Percentiles rank a stretch among this genome's conserved stretches.
phyloP scores from a whole-genome alignment of 2,329 filamentous ascomycete genomes.

The Botryotinia narcissicola region DNA sequence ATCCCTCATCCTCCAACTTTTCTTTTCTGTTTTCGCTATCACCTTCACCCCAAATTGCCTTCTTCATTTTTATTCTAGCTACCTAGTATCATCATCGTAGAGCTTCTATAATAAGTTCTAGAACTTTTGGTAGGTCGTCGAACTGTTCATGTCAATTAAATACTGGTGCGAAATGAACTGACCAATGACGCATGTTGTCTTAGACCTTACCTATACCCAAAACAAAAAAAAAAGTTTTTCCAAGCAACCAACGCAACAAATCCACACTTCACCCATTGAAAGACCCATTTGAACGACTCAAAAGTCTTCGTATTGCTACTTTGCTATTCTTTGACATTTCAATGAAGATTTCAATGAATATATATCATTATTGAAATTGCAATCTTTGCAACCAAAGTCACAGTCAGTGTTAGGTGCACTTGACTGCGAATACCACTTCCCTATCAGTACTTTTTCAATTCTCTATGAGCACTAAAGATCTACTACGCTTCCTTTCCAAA shows the following conservation, averaged over 20 bases:
- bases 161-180: not conserved
- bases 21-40: not conserved
- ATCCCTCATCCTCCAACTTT: not conserved
- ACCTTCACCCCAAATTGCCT: not conserved
- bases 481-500: conserved; percentile 91
- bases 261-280: conserved; percentile 9
- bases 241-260: conserved; percentile 10
- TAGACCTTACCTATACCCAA: not conserved
- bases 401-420: conserved; percentile 13
- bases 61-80: not conserved
- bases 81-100: not conserved
- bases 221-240: conserved; percentile 18
- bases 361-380: conserved; percentile 13
- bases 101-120: not conserved
- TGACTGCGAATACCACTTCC: not conserved
- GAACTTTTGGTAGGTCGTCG: not conserved
- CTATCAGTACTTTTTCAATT: conserved; percentile 32
- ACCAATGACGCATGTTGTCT: conserved; percentile 18
- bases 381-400: conserved; percentile 19
- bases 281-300: conserved; percentile 9
- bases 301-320: conserved; percentile 8
- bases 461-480: conserved; percentile 90
- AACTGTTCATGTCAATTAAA: not conserved
- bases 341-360: conserved; percentile 21
- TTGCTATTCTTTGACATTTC: not conserved